Conservation (phyloP, 192 early-diverging fungal genomes). For the Geranomyces variabilis region DNA sequence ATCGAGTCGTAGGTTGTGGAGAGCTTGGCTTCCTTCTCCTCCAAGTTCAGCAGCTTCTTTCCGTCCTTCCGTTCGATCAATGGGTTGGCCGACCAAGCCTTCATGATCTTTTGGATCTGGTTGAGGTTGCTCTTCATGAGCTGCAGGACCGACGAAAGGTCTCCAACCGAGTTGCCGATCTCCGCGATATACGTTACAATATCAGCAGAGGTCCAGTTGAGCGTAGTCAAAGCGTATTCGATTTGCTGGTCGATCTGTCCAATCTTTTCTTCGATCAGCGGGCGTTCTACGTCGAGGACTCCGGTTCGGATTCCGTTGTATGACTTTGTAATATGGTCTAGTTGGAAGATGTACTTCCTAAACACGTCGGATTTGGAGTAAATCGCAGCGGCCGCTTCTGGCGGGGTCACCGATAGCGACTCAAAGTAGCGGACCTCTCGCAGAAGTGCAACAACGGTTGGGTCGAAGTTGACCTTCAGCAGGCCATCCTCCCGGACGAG, state of each 20-base stretch:
- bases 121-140: constrained; percentile 61
- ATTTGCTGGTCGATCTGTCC: constrained; percentile 58
- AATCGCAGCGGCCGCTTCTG: constrained; percentile 53
- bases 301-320: constrained; percentile 62
- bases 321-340: constrained; percentile 59
- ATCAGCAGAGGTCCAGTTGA: constrained; percentile 62
- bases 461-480: constrained; percentile 68
- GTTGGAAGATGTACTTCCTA: constrained; percentile 61
- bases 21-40: constrained; percentile 66
- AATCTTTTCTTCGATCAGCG: constrained; percentile 59
- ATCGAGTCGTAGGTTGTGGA: constrained; percentile 57
- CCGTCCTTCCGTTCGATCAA: constrained; percentile 65
- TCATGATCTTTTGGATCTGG: constrained; percentile 68
- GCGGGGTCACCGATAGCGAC: constrained; percentile 49
- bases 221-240: constrained; percentile 51
- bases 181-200: constrained; percentile 59
- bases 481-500: constrained; percentile 44
- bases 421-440: constrained; percentile 69
- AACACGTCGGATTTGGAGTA: constrained; percentile 64
- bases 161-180: constrained; percentile 56
- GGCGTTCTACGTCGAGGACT: constrained; percentile 62
- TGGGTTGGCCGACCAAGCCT: constrained; percentile 57
- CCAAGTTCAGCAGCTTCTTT: constrained; percentile 64
- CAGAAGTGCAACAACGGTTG: constrained; percentile 68
- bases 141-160: constrained; percentile 57